Conservation (phyloP, 805 yeast species). For the Candida awuae region DNA sequence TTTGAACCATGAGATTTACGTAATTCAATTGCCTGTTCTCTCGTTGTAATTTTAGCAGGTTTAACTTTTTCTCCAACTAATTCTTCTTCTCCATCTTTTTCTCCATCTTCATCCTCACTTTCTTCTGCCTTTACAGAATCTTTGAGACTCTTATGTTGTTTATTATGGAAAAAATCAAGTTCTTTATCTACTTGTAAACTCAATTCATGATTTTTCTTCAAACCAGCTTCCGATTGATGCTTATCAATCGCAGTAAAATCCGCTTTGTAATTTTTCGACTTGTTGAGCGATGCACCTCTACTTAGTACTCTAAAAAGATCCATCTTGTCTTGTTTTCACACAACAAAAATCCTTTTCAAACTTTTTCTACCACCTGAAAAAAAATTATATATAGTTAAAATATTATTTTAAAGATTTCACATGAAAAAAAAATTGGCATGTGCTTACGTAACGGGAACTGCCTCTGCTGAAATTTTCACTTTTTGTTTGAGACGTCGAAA, state of each 20-base stretch:
- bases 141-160: slow-evolving; percentile 21
- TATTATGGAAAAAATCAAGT: slow-evolving; percentile 74
- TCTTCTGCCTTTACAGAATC: slow-evolving; percentile 21
- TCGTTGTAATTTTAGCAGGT: slow-evolving; percentile 35
- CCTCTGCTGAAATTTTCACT: neutral
- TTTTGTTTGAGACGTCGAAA: neutral
- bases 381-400: neutral
- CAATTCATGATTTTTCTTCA: slow-evolving; percentile 33
- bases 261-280: slow-evolving; percentile 38
- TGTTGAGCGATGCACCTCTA: slow-evolving; percentile 76
- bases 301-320: slow-evolving; percentile 82
- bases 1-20: slow-evolving; percentile 60
- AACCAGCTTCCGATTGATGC: slow-evolving; percentile 16
- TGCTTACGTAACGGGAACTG: neutral
- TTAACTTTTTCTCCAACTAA: neutral
- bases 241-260: slow-evolving; percentile 33
- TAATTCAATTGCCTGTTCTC: slow-evolving; percentile 51
- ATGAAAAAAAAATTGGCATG: neutral
- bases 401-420: no score
- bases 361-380: neutral
- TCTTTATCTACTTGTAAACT: slow-evolving; percentile 44
- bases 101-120: slow-evolving; percentile 26
- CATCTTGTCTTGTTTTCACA: slow-evolving; percentile 35
- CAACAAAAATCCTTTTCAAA: neutral
- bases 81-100: slow-evolving; percentile 20